These are phyloP conservation scores for Venturia effusa DNA, from an alignment of 2,329 filamentous ascomycete genomes.

Conservation along the genomic window DNA sequence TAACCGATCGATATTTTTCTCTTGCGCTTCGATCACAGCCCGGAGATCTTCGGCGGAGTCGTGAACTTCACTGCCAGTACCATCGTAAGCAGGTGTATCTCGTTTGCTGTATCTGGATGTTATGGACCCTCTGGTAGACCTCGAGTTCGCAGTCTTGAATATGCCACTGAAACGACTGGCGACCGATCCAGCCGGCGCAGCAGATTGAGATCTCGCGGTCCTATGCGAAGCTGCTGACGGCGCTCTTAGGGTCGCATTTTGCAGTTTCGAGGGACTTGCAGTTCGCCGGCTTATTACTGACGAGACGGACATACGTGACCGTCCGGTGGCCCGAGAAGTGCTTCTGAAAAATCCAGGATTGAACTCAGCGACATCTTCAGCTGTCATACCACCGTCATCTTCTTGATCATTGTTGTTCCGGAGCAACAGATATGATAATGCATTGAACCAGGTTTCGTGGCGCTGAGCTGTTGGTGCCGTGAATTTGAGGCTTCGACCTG, in stretches of 20 bases:
- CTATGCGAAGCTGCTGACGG: background rate
- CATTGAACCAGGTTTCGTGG: conserved; percentile 98
- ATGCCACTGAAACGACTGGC: conserved; percentile 36
- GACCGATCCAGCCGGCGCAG: conserved; percentile 31
- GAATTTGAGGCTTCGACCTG: conserved; percentile 82
- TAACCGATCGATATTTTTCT: conserved; percentile 64
- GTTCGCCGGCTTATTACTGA: conserved; percentile 54
- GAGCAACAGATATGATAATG: conserved; percentile 81
- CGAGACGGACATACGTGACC: conserved; percentile 52
- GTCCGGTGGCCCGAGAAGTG: conserved; percentile 41
- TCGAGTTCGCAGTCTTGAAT: conserved; percentile 26
- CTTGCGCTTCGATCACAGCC: conserved; percentile 65
- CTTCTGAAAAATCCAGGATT: conserved; percentile 51
- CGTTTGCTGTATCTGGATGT: conserved; percentile 6
- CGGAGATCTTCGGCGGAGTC: conserved; percentile 71
- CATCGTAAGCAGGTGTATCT: background rate
- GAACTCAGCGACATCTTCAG: conserved; percentile 62
- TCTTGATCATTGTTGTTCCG: conserved; percentile 45
- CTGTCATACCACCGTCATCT: conserved; percentile 40
- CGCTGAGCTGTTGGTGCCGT: conserved; percentile 88
- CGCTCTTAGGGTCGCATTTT: conserved; percentile 3
- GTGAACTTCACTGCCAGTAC: conserved; percentile 25
- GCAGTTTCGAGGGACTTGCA: conserved; percentile 15
- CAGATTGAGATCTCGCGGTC: conserved; percentile 14
- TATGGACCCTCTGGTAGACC: conserved; percentile 1